phyloP scores from a whole-genome alignment of 257 asterid genomes.

The Striga asiatica region DNA sequence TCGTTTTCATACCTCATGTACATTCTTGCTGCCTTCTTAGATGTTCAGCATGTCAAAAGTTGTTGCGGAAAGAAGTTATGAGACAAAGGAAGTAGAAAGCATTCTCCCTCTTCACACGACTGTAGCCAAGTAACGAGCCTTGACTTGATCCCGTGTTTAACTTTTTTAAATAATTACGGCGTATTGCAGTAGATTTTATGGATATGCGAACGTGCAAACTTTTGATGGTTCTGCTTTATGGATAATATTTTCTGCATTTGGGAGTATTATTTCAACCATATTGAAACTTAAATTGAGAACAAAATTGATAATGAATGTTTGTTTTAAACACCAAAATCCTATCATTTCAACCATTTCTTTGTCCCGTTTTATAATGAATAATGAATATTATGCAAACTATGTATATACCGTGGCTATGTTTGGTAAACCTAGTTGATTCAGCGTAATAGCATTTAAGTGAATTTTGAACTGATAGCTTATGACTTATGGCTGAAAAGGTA shows the following conservation, averaged over 20 bases:
- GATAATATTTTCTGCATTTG: too few relatives aligned
- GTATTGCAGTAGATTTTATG: background rate
- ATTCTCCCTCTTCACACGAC: conserved; percentile 69
- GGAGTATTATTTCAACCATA: too few relatives aligned
- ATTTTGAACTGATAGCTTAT: too few relatives aligned
- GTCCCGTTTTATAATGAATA: background rate
- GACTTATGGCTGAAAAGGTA: too few relatives aligned
- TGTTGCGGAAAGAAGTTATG: conserved; percentile 58
- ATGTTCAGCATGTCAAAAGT: conserved; percentile 86
- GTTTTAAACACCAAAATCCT: background rate
- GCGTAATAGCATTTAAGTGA: too few relatives aligned
- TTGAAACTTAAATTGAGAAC: too few relatives aligned
- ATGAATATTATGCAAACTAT: background rate
- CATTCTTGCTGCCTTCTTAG: conserved; percentile 31
- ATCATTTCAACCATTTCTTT: too few relatives aligned
- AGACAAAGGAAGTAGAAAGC: conserved; percentile 54
- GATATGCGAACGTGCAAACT: background rate
- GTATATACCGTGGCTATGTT: too few relatives aligned
- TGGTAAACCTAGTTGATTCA: too few relatives aligned
- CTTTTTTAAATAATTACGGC: background rate
- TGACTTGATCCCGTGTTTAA: background rate
- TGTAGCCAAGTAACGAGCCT: conserved; percentile 34
- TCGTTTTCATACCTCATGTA: too few relatives aligned
- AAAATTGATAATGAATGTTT: background rate
- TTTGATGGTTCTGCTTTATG: background rate